phyloP scores from a whole-genome alignment of 768 basidiomycete genomes.

The Calocybe gangraenosa region DNA sequence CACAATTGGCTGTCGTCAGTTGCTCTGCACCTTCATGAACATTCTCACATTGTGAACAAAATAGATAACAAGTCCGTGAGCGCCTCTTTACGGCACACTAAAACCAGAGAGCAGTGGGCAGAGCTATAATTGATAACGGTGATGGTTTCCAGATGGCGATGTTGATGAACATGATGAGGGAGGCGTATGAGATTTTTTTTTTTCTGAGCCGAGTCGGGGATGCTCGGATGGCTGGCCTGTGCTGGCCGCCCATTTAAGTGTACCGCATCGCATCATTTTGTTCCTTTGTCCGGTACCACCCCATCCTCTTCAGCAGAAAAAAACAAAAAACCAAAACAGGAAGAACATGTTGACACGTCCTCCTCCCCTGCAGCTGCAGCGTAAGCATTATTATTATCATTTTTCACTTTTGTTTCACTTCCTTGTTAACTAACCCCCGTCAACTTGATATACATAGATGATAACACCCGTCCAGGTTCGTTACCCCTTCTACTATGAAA shows the following conservation, averaged over 20 bases:
- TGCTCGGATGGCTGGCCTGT: too few relatives aligned
- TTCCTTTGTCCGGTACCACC: slow-evolving; percentile 39
- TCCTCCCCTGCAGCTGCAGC: slow-evolving; percentile 37
- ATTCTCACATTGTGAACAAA: neutral
- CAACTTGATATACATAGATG: slow-evolving; percentile 18
- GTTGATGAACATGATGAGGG: too few relatives aligned
- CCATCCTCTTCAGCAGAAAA: slow-evolving; percentile 22
- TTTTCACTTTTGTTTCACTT: neutral
- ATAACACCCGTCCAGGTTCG: slow-evolving; percentile 28
- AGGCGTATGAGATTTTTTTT: too few relatives aligned
- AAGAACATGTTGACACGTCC: slow-evolving; percentile 33
- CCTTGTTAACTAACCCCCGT: neutral
- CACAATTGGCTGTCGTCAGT: neutral
- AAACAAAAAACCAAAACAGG: slow-evolving; percentile 11
- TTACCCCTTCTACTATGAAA: neutral
- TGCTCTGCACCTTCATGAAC: too few relatives aligned
- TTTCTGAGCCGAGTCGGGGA: too few relatives aligned
- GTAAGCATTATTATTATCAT: slow-evolving; percentile 18
- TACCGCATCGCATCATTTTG: slow-evolving; percentile 8
- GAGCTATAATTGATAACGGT: too few relatives aligned
- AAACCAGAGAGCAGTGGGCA: too few relatives aligned
- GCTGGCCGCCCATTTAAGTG: too few relatives aligned
- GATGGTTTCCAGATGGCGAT: too few relatives aligned
- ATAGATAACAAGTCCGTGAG: too few relatives aligned
- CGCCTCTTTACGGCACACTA: too few relatives aligned